phyloP scores from a whole-genome alignment of 176 grass and related monocot species.

The Oryza australiensis region DNA sequence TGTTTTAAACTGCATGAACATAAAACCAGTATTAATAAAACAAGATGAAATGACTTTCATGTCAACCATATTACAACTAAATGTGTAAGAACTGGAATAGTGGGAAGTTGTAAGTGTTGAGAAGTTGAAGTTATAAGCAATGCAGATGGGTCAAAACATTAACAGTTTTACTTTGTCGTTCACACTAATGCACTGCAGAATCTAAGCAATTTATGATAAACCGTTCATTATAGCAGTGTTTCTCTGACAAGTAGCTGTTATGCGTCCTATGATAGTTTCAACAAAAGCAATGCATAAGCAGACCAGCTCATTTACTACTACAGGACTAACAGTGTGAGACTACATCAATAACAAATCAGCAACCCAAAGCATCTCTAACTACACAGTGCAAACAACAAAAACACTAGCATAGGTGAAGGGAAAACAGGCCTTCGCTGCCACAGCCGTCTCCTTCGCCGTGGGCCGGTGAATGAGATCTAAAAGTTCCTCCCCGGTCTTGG shows the following conservation, averaged over 20 bases:
- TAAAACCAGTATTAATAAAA: conserved; percentile 27
- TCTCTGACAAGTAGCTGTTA: background rate
- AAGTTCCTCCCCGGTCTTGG: conserved; percentile 96
- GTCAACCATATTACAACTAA: background rate
- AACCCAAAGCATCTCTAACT: conserved; percentile 7
- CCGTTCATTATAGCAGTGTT: background rate
- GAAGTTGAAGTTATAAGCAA: background rate
- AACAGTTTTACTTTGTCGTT: conserved; percentile 11
- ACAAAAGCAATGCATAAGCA: background rate
- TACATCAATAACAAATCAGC: background rate
- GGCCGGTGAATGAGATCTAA: conserved; percentile 97
- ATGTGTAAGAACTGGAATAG: background rate
- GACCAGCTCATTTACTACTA: background rate
- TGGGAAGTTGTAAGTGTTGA: background rate
- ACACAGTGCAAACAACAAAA: conserved; percentile 2
- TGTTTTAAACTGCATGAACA: conserved; percentile 78
- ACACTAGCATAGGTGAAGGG: conserved; percentile 16
- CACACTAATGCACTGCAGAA: background rate
- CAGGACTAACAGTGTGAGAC: background rate
- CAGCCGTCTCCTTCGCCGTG: conserved; percentile 90
- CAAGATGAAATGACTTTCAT: conserved; percentile 2
- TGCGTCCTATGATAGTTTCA: background rate
- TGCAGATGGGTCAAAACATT: background rate
- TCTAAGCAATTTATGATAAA: background rate
- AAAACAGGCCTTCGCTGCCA: conserved; percentile 89